phyloP scores from a whole-genome alignment of 2,329 filamentous ascomycete genomes.

The Verticillium nubilum region DNA sequence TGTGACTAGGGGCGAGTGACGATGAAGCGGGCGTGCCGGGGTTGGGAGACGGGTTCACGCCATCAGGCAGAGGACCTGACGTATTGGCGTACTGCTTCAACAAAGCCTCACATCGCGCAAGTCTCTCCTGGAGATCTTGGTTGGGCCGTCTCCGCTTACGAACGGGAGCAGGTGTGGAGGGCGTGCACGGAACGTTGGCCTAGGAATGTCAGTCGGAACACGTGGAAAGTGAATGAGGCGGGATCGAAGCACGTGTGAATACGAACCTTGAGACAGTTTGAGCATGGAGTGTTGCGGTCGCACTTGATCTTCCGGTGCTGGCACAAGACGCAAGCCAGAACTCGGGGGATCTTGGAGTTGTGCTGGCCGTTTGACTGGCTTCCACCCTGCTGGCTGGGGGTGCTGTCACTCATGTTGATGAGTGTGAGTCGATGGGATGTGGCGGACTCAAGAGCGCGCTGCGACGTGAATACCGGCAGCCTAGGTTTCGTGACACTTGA shows the following conservation, averaged over 20 bases:
- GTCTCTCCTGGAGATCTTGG: conserved; percentile 55
- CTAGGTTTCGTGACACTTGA: neutral
- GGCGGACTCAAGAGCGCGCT: neutral
- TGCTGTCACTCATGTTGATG: neutral
- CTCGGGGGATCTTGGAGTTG: conserved; percentile 24
- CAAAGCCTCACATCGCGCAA: conserved; percentile 53
- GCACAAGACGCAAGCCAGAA: conserved; percentile 51
- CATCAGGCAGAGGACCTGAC: conserved; percentile 1
- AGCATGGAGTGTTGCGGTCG: conserved; percentile 53
- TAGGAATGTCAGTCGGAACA: conserved; percentile 20
- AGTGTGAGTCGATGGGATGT: neutral
- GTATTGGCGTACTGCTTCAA: conserved; percentile 50
- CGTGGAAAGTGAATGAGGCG: conserved; percentile 1
- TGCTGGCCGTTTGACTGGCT: neutral
- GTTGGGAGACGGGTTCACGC: conserved; percentile 4
- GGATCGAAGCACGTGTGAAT: neutral
- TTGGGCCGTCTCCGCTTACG: conserved; percentile 55
- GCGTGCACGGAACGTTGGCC: conserved; percentile 55
- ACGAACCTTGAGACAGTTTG: conserved; percentile 53
- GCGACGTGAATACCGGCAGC: too few relatives aligned
- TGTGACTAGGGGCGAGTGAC: conserved; percentile 3
- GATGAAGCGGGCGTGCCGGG: conserved; percentile 7
- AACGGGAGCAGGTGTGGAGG: conserved; percentile 54
- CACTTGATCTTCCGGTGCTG: conserved; percentile 60
- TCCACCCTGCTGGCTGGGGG: neutral